phyloP scores from a whole-genome alignment of 225 moss, liverwort and hornwort genomes.

The Pseudoscleropodium purum region DNA sequence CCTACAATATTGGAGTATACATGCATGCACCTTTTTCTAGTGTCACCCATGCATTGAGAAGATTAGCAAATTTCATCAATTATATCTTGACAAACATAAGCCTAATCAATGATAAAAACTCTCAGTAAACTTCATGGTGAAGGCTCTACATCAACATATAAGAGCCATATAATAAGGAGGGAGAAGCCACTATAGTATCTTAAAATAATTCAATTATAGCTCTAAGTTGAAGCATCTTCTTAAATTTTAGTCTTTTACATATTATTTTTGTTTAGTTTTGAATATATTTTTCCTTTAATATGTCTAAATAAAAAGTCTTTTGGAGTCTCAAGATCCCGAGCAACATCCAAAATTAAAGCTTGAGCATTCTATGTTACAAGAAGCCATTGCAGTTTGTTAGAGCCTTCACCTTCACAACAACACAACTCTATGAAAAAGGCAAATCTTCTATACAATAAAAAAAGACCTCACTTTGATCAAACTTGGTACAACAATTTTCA shows the following conservation, averaged over 20 bases:
- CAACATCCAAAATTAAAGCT: rapidly evolving
- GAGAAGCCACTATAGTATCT: background rate
- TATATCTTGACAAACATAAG: background rate
- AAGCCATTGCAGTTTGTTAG: rapidly evolving
- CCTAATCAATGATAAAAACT: background rate
- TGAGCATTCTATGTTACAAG: background rate
- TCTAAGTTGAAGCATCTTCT: background rate
- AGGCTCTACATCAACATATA: background rate
- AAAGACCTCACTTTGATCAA: rapidly evolving
- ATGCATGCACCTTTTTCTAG: background rate
- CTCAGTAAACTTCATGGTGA: background rate
- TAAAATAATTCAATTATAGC: background rate
- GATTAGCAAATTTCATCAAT: background rate
- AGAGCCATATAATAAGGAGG: background rate
- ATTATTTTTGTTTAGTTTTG: background rate
- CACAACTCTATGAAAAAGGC: rapidly evolving
- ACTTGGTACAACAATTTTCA: rapidly evolving
- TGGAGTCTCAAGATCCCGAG: background rate
- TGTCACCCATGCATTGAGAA: rapidly evolving
- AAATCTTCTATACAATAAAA: background rate
- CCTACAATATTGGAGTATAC: rapidly evolving
- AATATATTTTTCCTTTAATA: background rate
- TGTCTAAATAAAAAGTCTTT: rapidly evolving
- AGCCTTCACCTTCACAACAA: too few species aligned
- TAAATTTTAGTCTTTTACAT: background rate